A percentile compares a stretch with the other conserved stretches of the same genome.
phyloP scores from a whole-genome alignment of 768 basidiomycete species.

The Mycena haematopus region DNA sequence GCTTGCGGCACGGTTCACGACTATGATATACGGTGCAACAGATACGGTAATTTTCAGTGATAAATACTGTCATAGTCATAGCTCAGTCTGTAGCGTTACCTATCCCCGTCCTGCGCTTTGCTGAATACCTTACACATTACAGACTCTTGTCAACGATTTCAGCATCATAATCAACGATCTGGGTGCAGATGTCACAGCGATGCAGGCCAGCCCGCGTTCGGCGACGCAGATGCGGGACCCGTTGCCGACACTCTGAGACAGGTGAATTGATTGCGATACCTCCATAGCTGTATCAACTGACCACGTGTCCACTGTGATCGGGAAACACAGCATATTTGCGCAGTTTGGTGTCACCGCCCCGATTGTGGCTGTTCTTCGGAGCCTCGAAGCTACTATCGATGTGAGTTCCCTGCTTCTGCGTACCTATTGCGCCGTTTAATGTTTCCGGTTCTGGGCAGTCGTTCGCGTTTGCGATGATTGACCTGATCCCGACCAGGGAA shows the following conservation, averaged over 20 bases:
- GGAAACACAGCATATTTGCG: conserved; percentile 1
- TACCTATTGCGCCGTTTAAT: neutral
- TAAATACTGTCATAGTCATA: too few relatives aligned
- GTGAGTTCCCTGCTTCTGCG: neutral
- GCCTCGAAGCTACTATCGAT: conserved; percentile 1
- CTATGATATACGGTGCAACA: too few relatives aligned
- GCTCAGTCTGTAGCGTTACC: too few relatives aligned
- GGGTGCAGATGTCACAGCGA: neutral
- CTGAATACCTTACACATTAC: too few relatives aligned
- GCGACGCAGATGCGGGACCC: neutral
- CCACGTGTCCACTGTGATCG: conserved; percentile 4
- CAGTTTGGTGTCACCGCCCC: conserved; percentile 4
- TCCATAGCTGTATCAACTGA: too few relatives aligned
- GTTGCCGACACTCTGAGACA: neutral
- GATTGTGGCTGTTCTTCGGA: conserved; percentile 1
- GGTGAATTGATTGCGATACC: neutral
- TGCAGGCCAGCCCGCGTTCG: neutral
- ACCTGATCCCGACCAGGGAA: neutral
- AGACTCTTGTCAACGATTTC: neutral
- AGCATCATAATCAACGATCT: neutral
- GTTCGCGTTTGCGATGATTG: neutral
- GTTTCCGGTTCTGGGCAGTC: neutral
- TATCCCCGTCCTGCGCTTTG: too few relatives aligned
- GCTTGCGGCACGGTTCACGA: too few relatives aligned
- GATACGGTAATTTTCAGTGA: too few relatives aligned